A percentile compares a stretch with the other conserved stretches of the same genome.
Conservation (phyloP, 257 asterid genomes). For the Solanum tarijense region DNA sequence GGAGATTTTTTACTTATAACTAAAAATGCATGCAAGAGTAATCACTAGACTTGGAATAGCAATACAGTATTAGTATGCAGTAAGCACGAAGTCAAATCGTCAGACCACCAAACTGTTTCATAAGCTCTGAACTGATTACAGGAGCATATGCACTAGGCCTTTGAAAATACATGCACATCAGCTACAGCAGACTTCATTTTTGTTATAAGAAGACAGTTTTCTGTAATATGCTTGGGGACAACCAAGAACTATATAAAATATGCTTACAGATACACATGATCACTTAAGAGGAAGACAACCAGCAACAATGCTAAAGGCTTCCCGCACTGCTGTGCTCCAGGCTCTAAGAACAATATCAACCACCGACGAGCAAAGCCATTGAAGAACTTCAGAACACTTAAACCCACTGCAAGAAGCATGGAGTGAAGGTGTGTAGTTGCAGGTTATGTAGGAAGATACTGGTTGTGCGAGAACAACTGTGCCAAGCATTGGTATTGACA, state of each 20-base stretch:
- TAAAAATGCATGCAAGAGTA: not conserved
- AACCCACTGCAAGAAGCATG: conserved; percentile 90
- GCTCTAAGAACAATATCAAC: conserved; percentile 77
- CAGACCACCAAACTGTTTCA: not conserved
- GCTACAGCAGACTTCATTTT: not conserved
- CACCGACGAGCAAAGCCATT: conserved; percentile 68
- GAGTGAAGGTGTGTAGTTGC: conserved; percentile 55
- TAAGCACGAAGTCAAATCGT: not conserved
- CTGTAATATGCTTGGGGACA: not conserved
- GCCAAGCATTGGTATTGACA: conserved; percentile 73
- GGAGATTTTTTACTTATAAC: not conserved
- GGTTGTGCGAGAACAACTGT: conserved; percentile 65
- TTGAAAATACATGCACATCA: not conserved
- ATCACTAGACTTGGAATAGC: not conserved
- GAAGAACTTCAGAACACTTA: conserved; percentile 75
- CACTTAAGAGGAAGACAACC: conserved; percentile 66
- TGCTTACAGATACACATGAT: conserved; percentile 67
- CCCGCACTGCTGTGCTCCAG: conserved; percentile 66
- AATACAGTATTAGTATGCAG: not conserved
- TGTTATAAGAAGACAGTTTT: not conserved
- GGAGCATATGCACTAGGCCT: not conserved
- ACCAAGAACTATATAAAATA: not conserved
- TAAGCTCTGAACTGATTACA: not conserved
- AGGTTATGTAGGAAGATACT: conserved; percentile 55
- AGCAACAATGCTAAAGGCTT: conserved; percentile 33